Base-by-base conservation (phyloP, 2,329 filamentous ascomycete species). In the Hymenoscyphus albidus region DNA sequence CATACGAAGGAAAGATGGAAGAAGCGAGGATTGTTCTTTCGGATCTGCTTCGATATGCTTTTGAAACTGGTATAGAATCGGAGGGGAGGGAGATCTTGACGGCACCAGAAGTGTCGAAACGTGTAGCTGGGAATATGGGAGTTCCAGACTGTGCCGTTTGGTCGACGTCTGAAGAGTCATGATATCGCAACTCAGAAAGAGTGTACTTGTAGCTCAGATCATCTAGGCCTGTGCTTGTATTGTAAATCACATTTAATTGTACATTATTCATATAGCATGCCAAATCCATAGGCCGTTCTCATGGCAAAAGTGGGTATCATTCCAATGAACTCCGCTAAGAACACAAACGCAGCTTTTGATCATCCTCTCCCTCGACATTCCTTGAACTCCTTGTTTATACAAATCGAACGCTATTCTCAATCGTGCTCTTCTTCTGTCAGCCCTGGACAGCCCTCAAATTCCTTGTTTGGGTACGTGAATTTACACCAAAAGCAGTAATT, bases 401-500 rank as follows among this genome's bases (percentile, higher is more conserved):
- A 57, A 63, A 58, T 18, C 32, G 39, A 57, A 32, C 58, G 42
- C 38, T 59, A 51, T n/a, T 40, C n/a, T 73, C 66, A 84, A 70
- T 88, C 85, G 67, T 89, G 86, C 72, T 97, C 93, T 73, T 97
- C 93, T 77, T 97, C 95, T 0, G 87, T 90, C 42, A 88, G 63
- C 0, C 95, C 95, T 0, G 95, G 94, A 80, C 95, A 99, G 0
- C 91, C 93, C 13, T 95, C 92, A 89, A 97, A 88, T 42, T 80
- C 77, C 42, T 79, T 80, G 73, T 92, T 87, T 0, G 87, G 84
- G 75, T 97, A 99, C 61, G 81, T 81, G 77, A 84, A 90, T 76
- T 97, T 98, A 78, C 95, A 99, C 91, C 93, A 99, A 75, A 97
- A 97, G 79, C 95, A 99, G 75, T 99, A 99, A 56, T 82, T 78